Base-by-base conservation (phyloP, 352 stramenopile species). In the Pythium aphanidermatum region DNA sequence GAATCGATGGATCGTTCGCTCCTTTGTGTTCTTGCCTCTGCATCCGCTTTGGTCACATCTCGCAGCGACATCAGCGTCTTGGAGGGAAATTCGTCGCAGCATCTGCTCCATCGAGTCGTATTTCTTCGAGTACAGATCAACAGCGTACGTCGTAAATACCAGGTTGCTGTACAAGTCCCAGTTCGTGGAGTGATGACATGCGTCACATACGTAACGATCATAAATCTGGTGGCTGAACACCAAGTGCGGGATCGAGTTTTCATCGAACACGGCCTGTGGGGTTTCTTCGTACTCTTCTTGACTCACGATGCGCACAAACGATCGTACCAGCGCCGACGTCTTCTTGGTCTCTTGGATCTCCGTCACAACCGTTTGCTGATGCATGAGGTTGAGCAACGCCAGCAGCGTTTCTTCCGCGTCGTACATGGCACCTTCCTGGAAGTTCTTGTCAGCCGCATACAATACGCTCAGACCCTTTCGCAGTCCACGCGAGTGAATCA, bases 141-240 rank as follows among this genome's bases (percentile, higher is more conserved):
- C 85, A 21, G 81, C 78, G 42, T 92, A 92, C 17, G 68, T 86
- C 24, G 75, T 87, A 45, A 86, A 92, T 26, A 92, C 80, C 14
- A 92, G 49, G 42, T 92, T 91, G 39, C 73, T 88, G 55, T 86
- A 92, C 23, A 92, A 46, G 23, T 92, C 78, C 74, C 78, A 90
- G 4, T 67, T 59, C 20, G 75, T 74, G 36, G 63, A 65, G 56
- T 83, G 63, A 27, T 74, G 76, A 50, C 81, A 92, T 26, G 47
- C 37, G 13, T 56, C 55, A 36, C 81, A 92, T 32, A 86, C 63
- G 54, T 86, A 87, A 34, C 81, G 65, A 49, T 90, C 78, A 63
- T 92, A 91, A 51, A 92, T 89, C 50, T 92, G 81, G 55, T 92
- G 78, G 35, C 70, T 86, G 50, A 92, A 92, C 44, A 92, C 81